Conservation (phyloP, 2,329 filamentous ascomycete genomes). For the Aspergillus oerlinghausenensis region DNA sequence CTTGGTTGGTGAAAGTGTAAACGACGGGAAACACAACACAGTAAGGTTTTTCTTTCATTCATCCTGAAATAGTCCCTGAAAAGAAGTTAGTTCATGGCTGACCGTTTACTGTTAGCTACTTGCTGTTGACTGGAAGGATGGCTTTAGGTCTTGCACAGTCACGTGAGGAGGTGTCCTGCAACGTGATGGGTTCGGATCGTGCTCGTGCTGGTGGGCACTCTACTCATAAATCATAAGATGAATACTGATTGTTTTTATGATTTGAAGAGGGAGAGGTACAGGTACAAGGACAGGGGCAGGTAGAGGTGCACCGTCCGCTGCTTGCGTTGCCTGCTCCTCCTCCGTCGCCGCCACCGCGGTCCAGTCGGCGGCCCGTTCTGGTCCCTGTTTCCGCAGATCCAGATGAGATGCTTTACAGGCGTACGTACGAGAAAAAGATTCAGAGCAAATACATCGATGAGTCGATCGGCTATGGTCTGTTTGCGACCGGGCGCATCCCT, state of each 20-base stretch:
- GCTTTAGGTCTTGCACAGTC: constrained; percentile 13
- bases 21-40: not conserved
- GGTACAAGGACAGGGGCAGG: not conserved
- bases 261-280: not conserved
- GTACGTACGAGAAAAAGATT: not conserved
- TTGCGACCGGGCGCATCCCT: constrained; percentile 9
- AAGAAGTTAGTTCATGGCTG: not conserved
- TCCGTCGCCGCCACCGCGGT: not conserved
- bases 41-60: no score
- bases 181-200: not conserved
- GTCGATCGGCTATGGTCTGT: constrained; percentile 5
- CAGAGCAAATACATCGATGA: constrained; percentile 3
- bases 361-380: not conserved
- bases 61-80: no score
- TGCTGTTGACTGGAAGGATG: not conserved
- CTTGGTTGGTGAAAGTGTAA: not conserved
- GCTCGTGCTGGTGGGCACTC: not conserved
- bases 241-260: not conserved
- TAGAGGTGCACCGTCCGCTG: not conserved
- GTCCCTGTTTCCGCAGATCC: not conserved
- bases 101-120: not conserved
- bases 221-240: not conserved
- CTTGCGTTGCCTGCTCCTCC: not conserved
- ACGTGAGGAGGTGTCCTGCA: constrained; percentile 10
- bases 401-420: not conserved